Base-by-base conservation (phyloP, 176 grass and related monocot species). In the Alopecurus myosuroides region DNA sequence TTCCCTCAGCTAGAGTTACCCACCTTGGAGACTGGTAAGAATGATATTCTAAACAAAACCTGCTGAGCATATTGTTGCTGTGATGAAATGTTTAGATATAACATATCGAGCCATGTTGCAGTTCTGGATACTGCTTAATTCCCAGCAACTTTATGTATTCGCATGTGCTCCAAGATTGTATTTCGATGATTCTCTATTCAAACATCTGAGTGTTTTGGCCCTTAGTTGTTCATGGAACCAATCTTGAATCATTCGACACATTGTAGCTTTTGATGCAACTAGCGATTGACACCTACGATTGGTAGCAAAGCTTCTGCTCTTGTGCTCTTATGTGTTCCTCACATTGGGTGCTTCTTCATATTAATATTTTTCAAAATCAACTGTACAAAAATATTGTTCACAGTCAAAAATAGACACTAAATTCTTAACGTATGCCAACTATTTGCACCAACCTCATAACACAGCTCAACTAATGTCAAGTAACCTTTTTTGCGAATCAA, bases 1-100 rank as follows among this genome's bases (percentile, higher is more conserved):
- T 82, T 69, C 89, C 92, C 77, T 91, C 86, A 85, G 89, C 92
- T 82, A 91, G 85, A 87, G 87, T 94, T 39, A 94, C 81, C 49
- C 92, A 87, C 76, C 92, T 94, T 82, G 92, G 86, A 82, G 89
- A 94, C 61, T 91, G 92, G 89, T 94, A 89, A 80, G 61, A 25
- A 9, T 58, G 13, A 80, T 87, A 68, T 79, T 76, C 39, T 76
- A 40, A 90, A 63, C 6, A 61, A 42, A 86, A 68, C 9, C 61
- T 72, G 14, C 53, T 77, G 48, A 62, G 22, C 50, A 26, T 23
- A 50, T 33, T 70, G 41, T 70, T 56, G 62, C 46, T 0, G 2
- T 45, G 20, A 66, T 74, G 44, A 28, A 80, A 83, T 83, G 18
- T 23, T 64, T 81, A 7, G 28, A 85, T 77, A 41, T 33, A 78